Evolutionary conservation across 495 filamentous ascomycete genomes (phyloP), one percentile per base, ranked within the genome.

Genomic region (Cercophora newfieldiana): DNA sequence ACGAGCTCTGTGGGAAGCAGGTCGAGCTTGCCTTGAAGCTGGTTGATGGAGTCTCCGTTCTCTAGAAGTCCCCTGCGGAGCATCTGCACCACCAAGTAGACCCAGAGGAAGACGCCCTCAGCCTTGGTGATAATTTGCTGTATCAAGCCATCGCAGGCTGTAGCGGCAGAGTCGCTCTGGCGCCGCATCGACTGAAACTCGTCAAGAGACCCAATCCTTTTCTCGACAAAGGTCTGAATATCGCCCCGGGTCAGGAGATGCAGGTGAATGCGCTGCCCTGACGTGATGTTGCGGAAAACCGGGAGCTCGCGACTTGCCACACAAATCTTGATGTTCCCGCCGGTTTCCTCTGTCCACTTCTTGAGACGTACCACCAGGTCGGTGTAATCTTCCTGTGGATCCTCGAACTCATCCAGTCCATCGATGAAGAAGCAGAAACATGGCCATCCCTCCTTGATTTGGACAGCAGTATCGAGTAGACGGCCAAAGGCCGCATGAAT

Each of bases 281-380:
- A 29, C 0, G 44, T 26, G 28, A 81, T 66, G 60, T 78, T 68
- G 31, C 68, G 31, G 63, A 81, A 81, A 3, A 65, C 59, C 21
- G 72, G 73, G 66, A 72, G 75, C 1, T 77, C 76, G 10, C 79
- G 71, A 63, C 81, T 83, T 8, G 79, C 76, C 0, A 79, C 71
- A 62, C 80, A 83, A 22, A 81, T 21, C 55, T 81, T 81, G 30
- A 82, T 62, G 54, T 74, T 59, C 0, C 53, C 8, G 33, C 54
- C 65, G 1, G 21, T 14, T 71, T 33, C 10, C 67, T 28, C 8
- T 0, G 60, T 63, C 68, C 61, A 70, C 8, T 30, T 22, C 18
- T 47, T 47, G 37, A 47, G 58, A 31, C 2, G 58, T 22, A 1
- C 28, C 2, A 48, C 30, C 21, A 7, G 58, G n/a, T 18, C 22